Conservation (phyloP, 768 basidiomycete genomes). For the Kondoa subrosea region DNA sequence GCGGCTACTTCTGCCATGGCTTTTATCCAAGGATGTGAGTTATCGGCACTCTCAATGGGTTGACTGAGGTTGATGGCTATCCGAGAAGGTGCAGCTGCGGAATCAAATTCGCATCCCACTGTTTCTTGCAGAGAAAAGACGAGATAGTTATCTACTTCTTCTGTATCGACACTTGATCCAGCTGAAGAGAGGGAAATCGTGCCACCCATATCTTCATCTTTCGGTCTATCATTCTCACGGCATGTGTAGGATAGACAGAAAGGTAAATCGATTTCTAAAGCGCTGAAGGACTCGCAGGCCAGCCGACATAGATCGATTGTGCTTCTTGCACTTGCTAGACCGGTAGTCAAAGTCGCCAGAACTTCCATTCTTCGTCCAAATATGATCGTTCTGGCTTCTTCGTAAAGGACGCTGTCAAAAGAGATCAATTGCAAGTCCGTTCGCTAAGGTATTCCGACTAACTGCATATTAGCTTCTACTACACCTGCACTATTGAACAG, state of each 20-base stretch:
- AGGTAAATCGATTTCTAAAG: slow-evolving; percentile 15
- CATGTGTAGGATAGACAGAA: slow-evolving; percentile 15
- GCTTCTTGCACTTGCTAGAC: slow-evolving; percentile 5
- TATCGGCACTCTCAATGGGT: not conserved
- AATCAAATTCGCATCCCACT: slow-evolving; percentile 17
- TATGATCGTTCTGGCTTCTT: slow-evolving; percentile 3
- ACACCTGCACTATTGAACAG: too few species aligned
- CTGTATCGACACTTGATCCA: slow-evolving; percentile 7
- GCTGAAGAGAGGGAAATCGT: slow-evolving; percentile 11
- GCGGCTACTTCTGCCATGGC: slow-evolving; percentile 7
- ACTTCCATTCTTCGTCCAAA: slow-evolving; percentile 6
- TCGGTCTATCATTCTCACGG: slow-evolving; percentile 12
- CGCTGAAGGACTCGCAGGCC: slow-evolving; percentile 9
- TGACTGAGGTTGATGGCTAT: slow-evolving; percentile 7
- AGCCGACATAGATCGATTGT: slow-evolving; percentile 19
- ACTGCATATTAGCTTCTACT: too few species aligned
- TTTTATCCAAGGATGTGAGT: slow-evolving; percentile 7
- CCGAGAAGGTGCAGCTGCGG: slow-evolving; percentile 9
- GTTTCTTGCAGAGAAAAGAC: slow-evolving; percentile 19
- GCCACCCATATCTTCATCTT: not conserved
- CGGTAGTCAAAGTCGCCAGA: slow-evolving; percentile 12
- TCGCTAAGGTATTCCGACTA: too few species aligned
- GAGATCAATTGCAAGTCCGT: too few species aligned
- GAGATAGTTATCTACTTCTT: slow-evolving; percentile 13
- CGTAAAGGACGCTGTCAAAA: too few species aligned